These are phyloP conservation scores for Hyphopichia wangnamkhiaoensis DNA, from an alignment of 1,139 yeast genomes.

Conservation along the genomic window DNA sequence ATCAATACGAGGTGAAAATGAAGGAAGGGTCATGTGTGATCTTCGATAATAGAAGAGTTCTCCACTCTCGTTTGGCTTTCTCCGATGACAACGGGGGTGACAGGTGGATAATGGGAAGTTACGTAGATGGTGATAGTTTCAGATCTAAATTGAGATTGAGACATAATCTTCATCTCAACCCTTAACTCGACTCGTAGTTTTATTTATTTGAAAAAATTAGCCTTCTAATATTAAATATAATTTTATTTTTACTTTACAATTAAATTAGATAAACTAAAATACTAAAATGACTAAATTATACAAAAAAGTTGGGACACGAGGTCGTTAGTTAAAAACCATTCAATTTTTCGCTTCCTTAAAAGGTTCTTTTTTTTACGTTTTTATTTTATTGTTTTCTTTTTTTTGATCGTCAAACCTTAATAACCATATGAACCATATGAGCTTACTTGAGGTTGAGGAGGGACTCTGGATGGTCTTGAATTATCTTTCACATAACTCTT, in stretches of 20 bases:
- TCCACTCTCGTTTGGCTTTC: constrained; percentile 70
- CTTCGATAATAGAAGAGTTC: constrained; percentile 71
- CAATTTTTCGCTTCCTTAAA: too few relatives aligned
- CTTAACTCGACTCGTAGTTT: background rate
- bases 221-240: background rate
- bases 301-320: background rate
- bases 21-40: constrained; percentile 67
- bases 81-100: constrained; percentile 52
- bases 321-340: too few relatives aligned
- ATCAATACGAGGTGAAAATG: constrained; percentile 59
- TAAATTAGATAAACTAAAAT: background rate
- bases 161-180: constrained; percentile 1
- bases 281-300: constrained; percentile 1
- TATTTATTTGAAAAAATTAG: background rate
- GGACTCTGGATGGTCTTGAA: constrained; percentile 18
- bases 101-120: constrained; percentile 80
- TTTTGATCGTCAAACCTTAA: too few relatives aligned
- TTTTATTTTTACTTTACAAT: too few relatives aligned
- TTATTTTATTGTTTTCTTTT: background rate
- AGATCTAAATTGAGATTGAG: constrained; percentile 56
- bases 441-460: constrained; percentile 15
- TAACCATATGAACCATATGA: constrained; percentile 34
- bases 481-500: constrained; percentile 36
- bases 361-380: background rate
- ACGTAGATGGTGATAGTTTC: constrained; percentile 72